Evolutionary conservation across 2,329 filamentous ascomycete genomes (phyloP).

Genomic region (Magnaporthiopsis rhizophila): DNA sequence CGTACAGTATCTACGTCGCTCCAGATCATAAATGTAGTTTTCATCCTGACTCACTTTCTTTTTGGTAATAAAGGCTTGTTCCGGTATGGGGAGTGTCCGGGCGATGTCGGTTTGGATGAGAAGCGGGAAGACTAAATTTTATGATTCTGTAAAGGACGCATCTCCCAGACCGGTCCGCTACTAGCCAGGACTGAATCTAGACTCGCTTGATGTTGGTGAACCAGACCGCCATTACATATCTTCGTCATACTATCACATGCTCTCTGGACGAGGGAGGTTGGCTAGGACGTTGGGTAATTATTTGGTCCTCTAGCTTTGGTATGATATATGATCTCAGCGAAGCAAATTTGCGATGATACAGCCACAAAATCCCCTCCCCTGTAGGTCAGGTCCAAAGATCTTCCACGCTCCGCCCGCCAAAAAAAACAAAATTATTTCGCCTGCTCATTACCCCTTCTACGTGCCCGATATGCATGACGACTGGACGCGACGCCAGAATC

Average conservation of each 20-base stretch:
- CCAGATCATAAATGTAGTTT: no score
- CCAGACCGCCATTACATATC: background rate
- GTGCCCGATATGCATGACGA: background rate
- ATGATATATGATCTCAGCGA: background rate
- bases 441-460: background rate
- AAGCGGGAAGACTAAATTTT: no score
- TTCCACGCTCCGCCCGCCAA: background rate
- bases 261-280: background rate
- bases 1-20: no score
- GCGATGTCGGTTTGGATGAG: no score
- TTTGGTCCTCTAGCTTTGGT: background rate
- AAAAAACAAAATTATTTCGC: conserved; percentile 1
- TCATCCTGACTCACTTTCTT: no score
- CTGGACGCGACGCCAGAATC: background rate
- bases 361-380: conserved; percentile 7
- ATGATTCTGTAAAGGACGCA: no score
- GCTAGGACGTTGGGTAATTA: no score
- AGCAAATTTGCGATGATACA: conserved; percentile 4
- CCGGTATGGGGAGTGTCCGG: no score
- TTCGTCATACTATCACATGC: background rate
- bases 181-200: background rate
- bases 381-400: conserved; percentile 9
- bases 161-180: no score
- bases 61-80: no score
- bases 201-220: background rate